phyloP scores from a whole-genome alignment of 1,284 basidiomycete genomes.

The Acaromyces ingoldii region DNA sequence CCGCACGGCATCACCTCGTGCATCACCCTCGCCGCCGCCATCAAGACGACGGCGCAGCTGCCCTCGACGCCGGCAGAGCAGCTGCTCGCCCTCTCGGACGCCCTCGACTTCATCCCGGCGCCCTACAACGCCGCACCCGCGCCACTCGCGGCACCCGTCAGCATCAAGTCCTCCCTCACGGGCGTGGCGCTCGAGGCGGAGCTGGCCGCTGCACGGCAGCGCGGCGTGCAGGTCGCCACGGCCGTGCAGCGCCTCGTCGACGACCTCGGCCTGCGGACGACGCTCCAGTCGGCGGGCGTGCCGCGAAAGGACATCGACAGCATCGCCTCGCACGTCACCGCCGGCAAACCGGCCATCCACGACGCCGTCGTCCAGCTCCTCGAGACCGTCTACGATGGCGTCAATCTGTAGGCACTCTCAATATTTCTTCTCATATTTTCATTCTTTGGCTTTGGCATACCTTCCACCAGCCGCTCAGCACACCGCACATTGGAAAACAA shows the following conservation, averaged over 20 bases:
- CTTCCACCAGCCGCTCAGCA: too few relatives aligned
- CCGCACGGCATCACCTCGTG: constrained; percentile 79
- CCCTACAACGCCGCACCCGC: constrained; percentile 16
- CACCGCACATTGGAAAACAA: too few relatives aligned
- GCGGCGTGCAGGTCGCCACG: constrained; percentile 18
- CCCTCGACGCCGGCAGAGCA: constrained; percentile 17
- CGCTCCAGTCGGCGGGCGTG: constrained; percentile 61
- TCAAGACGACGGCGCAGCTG: constrained; percentile 15
- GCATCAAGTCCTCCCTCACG: background rate
- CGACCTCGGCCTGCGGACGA: constrained; percentile 60
- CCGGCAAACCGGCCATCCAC: too few relatives aligned
- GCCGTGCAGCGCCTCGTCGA: constrained; percentile 55
- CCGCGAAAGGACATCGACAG: constrained; percentile 58
- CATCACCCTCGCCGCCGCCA: constrained; percentile 59
- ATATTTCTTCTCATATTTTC: too few relatives aligned
- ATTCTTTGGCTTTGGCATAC: too few relatives aligned
- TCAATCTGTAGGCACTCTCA: too few relatives aligned
- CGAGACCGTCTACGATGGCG: too few relatives aligned
- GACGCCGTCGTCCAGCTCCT: too few relatives aligned
- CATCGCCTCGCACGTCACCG: constrained; percentile 57
- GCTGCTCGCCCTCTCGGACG: constrained; percentile 27
- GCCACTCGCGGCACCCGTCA: constrained; percentile 9
- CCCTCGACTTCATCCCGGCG: constrained; percentile 29
- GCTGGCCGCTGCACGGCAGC: constrained; percentile 7
- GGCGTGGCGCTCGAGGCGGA: background rate